These are phyloP conservation scores for Zea mays DNA, from an alignment of 176 grass and related monocot species.

Conservation along the genomic window DNA sequence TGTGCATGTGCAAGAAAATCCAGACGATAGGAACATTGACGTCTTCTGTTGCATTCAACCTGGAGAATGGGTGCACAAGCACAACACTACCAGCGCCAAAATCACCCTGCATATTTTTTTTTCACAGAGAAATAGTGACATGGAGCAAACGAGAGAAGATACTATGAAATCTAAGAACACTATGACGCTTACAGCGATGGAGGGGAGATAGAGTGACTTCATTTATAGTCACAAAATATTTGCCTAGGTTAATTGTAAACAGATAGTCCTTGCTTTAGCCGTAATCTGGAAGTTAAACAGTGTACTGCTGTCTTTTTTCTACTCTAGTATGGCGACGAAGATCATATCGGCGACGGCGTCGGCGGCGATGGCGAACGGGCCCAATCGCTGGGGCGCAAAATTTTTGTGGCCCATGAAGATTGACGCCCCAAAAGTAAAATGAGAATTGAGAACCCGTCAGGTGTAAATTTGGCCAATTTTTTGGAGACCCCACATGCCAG, in stretches of 20 bases:
- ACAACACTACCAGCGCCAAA: slow-evolving; percentile 25
- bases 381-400: too few relatives aligned
- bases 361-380: too few relatives aligned
- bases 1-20: slow-evolving; percentile 56
- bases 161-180: neutral
- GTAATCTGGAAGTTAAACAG: neutral
- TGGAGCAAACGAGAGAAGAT: neutral
- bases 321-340: too few relatives aligned
- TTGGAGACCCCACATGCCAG: too few relatives aligned
- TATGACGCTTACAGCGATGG: neutral
- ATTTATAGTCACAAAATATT: neutral
- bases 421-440: too few relatives aligned
- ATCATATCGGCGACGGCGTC: too few relatives aligned
- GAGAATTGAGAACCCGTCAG: too few relatives aligned
- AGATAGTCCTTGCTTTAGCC: neutral
- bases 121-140: neutral
- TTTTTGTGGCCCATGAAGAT: too few relatives aligned
- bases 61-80: slow-evolving; percentile 34
- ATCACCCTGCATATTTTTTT: slow-evolving; percentile 27
- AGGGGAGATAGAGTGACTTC: neutral
- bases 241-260: neutral
- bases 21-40: slow-evolving; percentile 43
- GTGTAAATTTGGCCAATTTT: too few relatives aligned
- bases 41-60: slow-evolving; percentile 25
- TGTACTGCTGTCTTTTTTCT: neutral